Conservation (phyloP, 129 eudicot species). For the Centrapalus pauciflorus region DNA sequence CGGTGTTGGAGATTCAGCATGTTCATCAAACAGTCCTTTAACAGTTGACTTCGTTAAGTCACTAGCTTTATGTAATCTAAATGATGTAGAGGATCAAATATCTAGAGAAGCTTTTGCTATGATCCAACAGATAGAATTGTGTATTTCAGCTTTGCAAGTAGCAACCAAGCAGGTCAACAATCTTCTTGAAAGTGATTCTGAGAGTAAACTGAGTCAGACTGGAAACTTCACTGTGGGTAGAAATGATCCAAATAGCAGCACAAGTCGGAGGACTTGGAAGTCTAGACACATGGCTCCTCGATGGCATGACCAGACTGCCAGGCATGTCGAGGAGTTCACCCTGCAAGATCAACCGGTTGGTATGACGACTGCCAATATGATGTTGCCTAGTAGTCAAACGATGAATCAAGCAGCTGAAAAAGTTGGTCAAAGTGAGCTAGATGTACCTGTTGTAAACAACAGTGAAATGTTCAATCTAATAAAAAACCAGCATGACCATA, state of each 20-base stretch:
- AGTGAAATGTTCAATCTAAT: conserved; percentile 10
- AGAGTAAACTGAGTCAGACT: conserved; percentile 1
- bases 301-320: conserved; percentile 12
- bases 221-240: conserved; percentile 16
- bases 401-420: conserved; percentile 13
- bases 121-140: conserved; percentile 37
- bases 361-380: background rate
- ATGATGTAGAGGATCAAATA: conserved; percentile 27
- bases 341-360: conserved; percentile 1
- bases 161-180: conserved; percentile 19
- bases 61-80: conserved; percentile 15
- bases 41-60: conserved; percentile 2
- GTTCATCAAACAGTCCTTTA: conserved; percentile 16
- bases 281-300: conserved; percentile 10
- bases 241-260: conserved; percentile 19
- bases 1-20: conserved; percentile 17
- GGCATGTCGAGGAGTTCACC: conserved; percentile 13
- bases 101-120: conserved; percentile 42
- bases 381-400: conserved; percentile 14
- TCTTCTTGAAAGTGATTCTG: background rate
- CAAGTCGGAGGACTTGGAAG: conserved; percentile 10
- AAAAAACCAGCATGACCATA: conserved; percentile 1
- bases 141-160: conserved; percentile 33
- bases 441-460: background rate
- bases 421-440: background rate